Evolutionary conservation across 2,329 filamentous ascomycete genomes (phyloP), one percentile per base, ranked within the genome.

Genomic region (Zasmidium cellare): DNA sequence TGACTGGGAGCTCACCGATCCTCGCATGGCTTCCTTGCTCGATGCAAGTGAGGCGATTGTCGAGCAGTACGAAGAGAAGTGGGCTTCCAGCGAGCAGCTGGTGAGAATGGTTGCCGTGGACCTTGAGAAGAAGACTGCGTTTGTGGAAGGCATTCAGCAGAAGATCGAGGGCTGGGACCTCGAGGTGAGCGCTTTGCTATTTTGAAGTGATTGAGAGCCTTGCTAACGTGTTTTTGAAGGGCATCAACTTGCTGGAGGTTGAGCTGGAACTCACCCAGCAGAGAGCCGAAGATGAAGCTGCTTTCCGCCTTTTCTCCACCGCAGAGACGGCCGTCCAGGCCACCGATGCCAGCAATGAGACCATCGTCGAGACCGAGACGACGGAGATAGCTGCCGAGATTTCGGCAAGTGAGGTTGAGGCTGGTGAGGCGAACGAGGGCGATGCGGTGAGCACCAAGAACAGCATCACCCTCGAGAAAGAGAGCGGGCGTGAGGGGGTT

Each of bases 181-280:
- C 3, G 35, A n/a, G 7, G 35, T 41, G n/a, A 16, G 35, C 16
- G 16, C n/a, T 41, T 41, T 28, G 25, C 11, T 14, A 41, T 41
- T 41, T 18, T 19, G 22, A 6, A 18, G 18, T 6, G 6, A 35
- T 51, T n/a, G 38, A 19, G 19, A 12, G 24, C 20, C 44, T 51
- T 45, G 45, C 46, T n/a, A 46, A 46, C 20, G 19, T 24, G 25
- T 47, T 52, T 14, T 23, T 58, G 14, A 51, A 55, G 25, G 48
- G 24, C 19, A 45, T 61, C 18, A 44, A 51, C 35, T 56, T 61
- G 24, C 23, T 59, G 9, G 48, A 54, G 45, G 45, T 47, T 9
- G 56, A 61, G 35, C 45, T 61, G 7, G 59, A 61, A 24, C 53
- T 58, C 19, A 31, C 52, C 45, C 20, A 18, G 16, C 20, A 49